phyloP scores from a whole-genome alignment of 2,329 filamentous ascomycete genomes.

The Acephala macrosclerotiorum region DNA sequence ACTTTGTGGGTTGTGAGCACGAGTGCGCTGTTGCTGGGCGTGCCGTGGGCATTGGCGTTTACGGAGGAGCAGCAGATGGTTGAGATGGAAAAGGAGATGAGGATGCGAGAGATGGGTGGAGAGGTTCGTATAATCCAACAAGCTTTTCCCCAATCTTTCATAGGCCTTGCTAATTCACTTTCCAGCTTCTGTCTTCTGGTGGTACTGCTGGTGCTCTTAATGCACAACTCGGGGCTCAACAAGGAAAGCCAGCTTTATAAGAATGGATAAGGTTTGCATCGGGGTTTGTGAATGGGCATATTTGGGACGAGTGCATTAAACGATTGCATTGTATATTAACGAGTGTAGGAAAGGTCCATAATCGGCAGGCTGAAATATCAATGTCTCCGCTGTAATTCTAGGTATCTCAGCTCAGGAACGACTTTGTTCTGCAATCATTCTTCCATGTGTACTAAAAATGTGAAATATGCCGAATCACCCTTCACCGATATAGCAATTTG shows the following conservation, averaged over 20 bases:
- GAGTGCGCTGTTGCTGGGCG: constrained; percentile 85
- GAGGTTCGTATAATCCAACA: constrained; percentile 59
- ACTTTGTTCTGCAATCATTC: constrained; percentile 19
- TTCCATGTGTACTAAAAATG: neutral
- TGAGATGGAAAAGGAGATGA: constrained; percentile 97
- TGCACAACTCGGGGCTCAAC: constrained; percentile 39
- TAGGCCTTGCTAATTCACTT: constrained; percentile 23
- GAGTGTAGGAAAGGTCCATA: constrained; percentile 34
- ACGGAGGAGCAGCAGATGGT: constrained; percentile 96
- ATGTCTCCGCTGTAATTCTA: constrained; percentile 45
- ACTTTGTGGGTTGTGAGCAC: constrained; percentile 91
- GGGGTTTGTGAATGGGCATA: neutral
- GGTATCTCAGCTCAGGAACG: constrained; percentile 41
- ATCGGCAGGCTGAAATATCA: constrained; percentile 31
- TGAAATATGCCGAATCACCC: neutral
- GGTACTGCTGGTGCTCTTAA: constrained; percentile 37
- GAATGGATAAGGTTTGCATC: constrained; percentile 22
- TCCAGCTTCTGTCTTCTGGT: constrained; percentile 37
- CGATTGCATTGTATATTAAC: constrained; percentile 40
- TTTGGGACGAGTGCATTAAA: constrained; percentile 25
- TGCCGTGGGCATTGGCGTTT: constrained; percentile 92
- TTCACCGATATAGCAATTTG: neutral
- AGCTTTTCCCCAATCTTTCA: neutral
- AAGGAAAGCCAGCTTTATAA: constrained; percentile 43
- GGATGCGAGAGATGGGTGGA: constrained; percentile 90